Conservation (phyloP, 2,329 filamentous ascomycete genomes). For the Proliferodiscus dingleyae region DNA sequence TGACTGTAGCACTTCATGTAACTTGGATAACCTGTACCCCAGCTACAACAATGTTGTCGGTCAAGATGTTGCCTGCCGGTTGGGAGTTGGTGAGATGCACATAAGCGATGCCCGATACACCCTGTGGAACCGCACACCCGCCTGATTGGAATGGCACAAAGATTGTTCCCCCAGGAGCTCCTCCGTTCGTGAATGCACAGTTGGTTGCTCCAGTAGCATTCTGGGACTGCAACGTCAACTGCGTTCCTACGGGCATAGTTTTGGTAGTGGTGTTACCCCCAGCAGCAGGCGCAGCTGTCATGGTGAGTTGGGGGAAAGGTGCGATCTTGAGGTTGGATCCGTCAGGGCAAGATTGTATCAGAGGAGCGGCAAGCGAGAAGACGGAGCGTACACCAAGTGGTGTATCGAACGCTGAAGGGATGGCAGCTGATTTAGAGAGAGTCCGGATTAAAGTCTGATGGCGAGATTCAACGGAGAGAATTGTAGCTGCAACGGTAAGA, state of each 20-base stretch:
- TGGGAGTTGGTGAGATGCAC: constrained; percentile 54
- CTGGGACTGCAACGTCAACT: constrained; percentile 45
- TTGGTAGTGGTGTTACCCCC: constrained; percentile 37
- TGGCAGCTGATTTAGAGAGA: constrained; percentile 49
- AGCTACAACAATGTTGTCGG: constrained; percentile 58
- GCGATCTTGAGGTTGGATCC: constrained; percentile 56
- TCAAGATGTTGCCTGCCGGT: constrained; percentile 46
- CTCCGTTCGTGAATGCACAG: constrained; percentile 62
- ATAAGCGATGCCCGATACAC: constrained; percentile 58
- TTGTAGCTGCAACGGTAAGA: constrained; percentile 61
- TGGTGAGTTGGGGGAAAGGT: constrained; percentile 53
- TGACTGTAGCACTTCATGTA: too few relatives aligned
- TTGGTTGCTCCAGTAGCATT: constrained; percentile 48
- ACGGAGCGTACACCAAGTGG: constrained; percentile 60
- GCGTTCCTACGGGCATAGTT: constrained; percentile 28
- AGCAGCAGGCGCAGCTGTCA: constrained; percentile 40
- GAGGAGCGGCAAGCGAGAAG: constrained; percentile 65
- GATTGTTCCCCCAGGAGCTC: constrained; percentile 47
- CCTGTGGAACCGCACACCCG: constrained; percentile 55
- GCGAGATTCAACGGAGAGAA: constrained; percentile 65
- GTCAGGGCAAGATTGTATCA: constrained; percentile 63
- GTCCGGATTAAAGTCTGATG: constrained; percentile 66
- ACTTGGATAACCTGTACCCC: constrained; percentile 37
- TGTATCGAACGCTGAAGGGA: constrained; percentile 63
- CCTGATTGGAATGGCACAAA: constrained; percentile 51